phyloP scores from a whole-genome alignment of 2,329 filamentous ascomycete genomes.

The Penicillium nordicum region DNA sequence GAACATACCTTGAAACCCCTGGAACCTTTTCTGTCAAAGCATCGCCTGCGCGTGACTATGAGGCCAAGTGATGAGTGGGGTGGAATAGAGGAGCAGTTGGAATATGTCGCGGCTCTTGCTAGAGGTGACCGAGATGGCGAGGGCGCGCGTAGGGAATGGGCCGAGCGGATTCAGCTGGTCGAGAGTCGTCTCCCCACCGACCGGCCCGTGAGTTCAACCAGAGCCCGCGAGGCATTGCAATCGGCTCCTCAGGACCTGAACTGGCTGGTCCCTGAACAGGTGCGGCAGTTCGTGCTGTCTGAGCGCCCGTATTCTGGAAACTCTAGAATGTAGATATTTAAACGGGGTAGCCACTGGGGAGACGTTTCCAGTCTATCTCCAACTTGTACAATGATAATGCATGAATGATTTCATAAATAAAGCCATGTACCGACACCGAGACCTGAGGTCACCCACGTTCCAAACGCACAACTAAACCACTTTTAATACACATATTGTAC shows the following conservation, averaged over 20 bases:
- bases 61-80: conserved; percentile 43
- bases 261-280: conserved; percentile 34
- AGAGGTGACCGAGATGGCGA: conserved; percentile 36
- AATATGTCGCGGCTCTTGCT: conserved; percentile 37
- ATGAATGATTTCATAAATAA: background rate
- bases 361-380: background rate
- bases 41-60: conserved; percentile 45
- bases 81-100: conserved; percentile 36
- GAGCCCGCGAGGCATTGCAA: conserved; percentile 37
- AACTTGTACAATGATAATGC: background rate
- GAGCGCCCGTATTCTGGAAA: conserved; percentile 30
- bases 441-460: background rate
- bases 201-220: conserved; percentile 44
- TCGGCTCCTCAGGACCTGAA: conserved; percentile 31
- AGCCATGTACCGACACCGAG: background rate
- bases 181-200: conserved; percentile 37
- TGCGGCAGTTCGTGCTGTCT: conserved; percentile 33
- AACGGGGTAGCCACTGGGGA: background rate
- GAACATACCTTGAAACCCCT: conserved; percentile 42
- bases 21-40: conserved; percentile 41
- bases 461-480: background rate
- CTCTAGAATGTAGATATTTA: background rate
- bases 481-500: conserved; percentile 7
- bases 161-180: conserved; percentile 41
- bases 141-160: conserved; percentile 44